phyloP scores from a whole-genome alignment of 1,284 basidiomycete genomes.

The Fomes fomentarius region DNA sequence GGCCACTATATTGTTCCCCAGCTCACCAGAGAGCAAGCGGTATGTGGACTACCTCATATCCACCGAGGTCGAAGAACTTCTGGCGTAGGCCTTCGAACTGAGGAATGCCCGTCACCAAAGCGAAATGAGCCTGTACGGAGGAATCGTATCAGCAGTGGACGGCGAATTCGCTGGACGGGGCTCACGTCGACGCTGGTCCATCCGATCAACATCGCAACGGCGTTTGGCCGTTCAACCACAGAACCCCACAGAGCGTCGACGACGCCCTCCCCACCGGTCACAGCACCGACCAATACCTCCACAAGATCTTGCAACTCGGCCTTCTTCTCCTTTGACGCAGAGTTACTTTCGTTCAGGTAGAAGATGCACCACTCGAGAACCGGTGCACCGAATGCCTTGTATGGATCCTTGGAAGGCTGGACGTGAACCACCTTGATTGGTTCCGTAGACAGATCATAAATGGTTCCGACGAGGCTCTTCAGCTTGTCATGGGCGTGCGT shows the following conservation, averaged over 20 bases:
- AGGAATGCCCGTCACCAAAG: no score
- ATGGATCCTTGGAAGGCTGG: slow-evolving; percentile 17
- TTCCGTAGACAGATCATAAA: slow-evolving; percentile 3
- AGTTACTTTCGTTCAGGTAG: slow-evolving; percentile 18
- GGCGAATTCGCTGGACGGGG: not conserved
- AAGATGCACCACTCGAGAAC: slow-evolving; percentile 25
- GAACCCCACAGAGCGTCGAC: slow-evolving; percentile 24
- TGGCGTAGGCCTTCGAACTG: not conserved
- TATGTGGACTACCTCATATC: no score
- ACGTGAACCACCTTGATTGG: slow-evolving; percentile 15
- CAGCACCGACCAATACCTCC: slow-evolving; percentile 12
- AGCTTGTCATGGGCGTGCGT: slow-evolving; percentile 18
- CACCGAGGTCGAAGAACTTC: not conserved
- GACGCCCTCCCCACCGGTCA: slow-evolving; percentile 13
- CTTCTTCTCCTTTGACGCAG: no score
- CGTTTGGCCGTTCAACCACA: slow-evolving; percentile 20
- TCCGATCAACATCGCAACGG: slow-evolving; percentile 22
- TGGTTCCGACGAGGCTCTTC: not conserved
- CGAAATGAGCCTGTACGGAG: not conserved
- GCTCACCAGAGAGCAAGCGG: no score
- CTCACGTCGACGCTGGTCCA: slow-evolving; percentile 28
- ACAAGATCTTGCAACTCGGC: slow-evolving; percentile 12
- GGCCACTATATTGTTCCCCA: no score
- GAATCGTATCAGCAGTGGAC: not conserved
- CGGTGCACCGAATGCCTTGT: slow-evolving; percentile 25